These are phyloP conservation scores for Aspergillus quadrilineatus DNA, from an alignment of 2,329 filamentous ascomycete species.

Conservation along the genomic window DNA sequence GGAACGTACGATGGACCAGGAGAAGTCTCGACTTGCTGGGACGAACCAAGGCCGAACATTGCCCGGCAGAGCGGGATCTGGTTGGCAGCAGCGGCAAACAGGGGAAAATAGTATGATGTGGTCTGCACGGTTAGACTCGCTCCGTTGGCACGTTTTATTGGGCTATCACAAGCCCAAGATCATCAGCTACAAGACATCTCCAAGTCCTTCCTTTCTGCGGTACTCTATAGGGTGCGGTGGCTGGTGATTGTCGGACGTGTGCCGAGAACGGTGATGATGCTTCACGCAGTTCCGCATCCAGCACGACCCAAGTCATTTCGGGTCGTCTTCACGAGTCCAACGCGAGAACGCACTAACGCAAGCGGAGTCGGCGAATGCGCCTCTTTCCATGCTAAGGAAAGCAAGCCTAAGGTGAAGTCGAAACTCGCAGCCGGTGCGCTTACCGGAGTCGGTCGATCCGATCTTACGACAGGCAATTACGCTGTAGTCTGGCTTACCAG, in stretches of 20 bases:
- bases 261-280: constrained; percentile 22
- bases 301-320: constrained; percentile 3
- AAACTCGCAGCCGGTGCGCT: background rate
- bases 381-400: background rate
- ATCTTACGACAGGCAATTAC: background rate
- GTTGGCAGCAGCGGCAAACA: constrained; percentile 26
- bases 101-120: constrained; percentile 21
- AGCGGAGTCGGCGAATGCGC: background rate
- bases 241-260: constrained; percentile 22
- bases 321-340: background rate
- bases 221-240: constrained; percentile 5
- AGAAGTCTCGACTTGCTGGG: background rate
- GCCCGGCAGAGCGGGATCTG: constrained; percentile 21
- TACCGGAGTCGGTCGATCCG: background rate
- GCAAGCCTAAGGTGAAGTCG: background rate
- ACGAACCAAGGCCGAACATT: constrained; percentile 24
- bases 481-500: background rate
- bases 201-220: background rate
- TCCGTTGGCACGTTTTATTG: constrained; percentile 14
- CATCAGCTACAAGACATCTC: background rate
- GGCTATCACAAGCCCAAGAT: background rate
- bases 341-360: constrained; percentile 13
- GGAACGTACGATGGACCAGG: constrained; percentile 11
- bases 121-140: constrained; percentile 5
- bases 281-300: constrained; percentile 17